Percentiles rank a stretch among this genome's conserved stretches.
Evolutionary conservation across 768 basidiomycete genomes (phyloP).

Genomic region (Lactarius vividus): DNA sequence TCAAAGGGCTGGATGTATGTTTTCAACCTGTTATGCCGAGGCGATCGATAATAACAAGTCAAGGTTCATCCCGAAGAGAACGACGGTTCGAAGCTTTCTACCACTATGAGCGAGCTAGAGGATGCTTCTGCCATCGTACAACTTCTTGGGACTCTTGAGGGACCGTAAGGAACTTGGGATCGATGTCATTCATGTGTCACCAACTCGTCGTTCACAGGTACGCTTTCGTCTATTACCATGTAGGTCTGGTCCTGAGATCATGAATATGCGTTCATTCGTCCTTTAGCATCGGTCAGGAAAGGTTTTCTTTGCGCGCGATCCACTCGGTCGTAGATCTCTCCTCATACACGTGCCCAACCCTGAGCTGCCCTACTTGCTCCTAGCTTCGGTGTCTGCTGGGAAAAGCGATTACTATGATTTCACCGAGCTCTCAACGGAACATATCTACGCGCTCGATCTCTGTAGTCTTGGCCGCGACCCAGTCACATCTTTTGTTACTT

Average conservation of each 20-base stretch:
- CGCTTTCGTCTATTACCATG: constrained; percentile 78
- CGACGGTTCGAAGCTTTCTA: constrained; percentile 60
- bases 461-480: constrained; percentile 24
- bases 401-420: constrained; percentile 45
- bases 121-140: constrained; percentile 44
- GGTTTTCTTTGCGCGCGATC: constrained; percentile 78
- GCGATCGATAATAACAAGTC: neutral
- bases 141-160: constrained; percentile 64
- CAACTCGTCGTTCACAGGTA: constrained; percentile 46
- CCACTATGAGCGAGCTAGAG: constrained; percentile 30
- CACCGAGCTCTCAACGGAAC: constrained; percentile 59
- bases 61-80: constrained; percentile 65
- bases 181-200: constrained; percentile 2
- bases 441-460: constrained; percentile 56
- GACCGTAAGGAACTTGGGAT: constrained; percentile 58
- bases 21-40: neutral
- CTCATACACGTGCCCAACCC: constrained; percentile 60
- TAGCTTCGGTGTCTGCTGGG: constrained; percentile 66
- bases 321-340: constrained; percentile 83
- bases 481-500: neutral
- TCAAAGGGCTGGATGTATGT: constrained; percentile 74
- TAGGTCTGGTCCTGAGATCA: constrained; percentile 35
- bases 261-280: constrained; percentile 6
- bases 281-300: constrained; percentile 42
- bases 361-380: constrained; percentile 50